Evolutionary conservation across 2,329 filamentous ascomycete species (phyloP).

Genomic region (Aschersonia sp.): DNA sequence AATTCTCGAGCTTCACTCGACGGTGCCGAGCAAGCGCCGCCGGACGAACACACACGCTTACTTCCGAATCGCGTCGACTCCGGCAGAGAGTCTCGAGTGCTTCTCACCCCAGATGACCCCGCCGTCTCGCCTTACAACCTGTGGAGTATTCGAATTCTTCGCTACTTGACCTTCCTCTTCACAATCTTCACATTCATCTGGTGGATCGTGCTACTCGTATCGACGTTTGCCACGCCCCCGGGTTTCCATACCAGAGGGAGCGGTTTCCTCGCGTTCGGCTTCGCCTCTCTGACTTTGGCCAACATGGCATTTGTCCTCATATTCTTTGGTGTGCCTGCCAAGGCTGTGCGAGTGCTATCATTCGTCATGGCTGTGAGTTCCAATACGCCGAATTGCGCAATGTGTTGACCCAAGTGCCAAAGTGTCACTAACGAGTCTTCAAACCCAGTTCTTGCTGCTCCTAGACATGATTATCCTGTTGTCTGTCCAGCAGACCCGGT

Average conservation of each 20-base stretch:
- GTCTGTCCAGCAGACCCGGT: conserved; percentile 55
- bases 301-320: conserved; percentile 64
- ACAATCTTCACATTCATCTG: conserved; percentile 67
- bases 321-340: conserved; percentile 79
- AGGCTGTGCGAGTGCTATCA: conserved; percentile 60
- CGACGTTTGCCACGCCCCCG: conserved; percentile 80
- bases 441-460: conserved; percentile 15
- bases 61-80: conserved; percentile 52
- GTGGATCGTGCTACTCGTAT: conserved; percentile 84
- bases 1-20: conserved; percentile 6
- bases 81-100: conserved; percentile 26
- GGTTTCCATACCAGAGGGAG: conserved; percentile 75
- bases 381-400: neutral
- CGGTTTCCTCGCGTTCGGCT: conserved; percentile 83
- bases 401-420: neutral
- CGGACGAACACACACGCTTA: conserved; percentile 47
- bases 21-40: conserved; percentile 12
- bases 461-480: conserved; percentile 70
- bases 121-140: conserved; percentile 85
- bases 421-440: neutral
- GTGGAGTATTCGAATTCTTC: conserved; percentile 71
- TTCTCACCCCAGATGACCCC: conserved; percentile 27
- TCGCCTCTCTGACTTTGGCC: conserved; percentile 61
- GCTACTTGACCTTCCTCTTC: conserved; percentile 66
- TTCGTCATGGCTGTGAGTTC: conserved; percentile 41